These are phyloP conservation scores for Fusarium sp. DNA, from an alignment of 2,329 filamentous ascomycete species.

Conservation along the genomic window DNA sequence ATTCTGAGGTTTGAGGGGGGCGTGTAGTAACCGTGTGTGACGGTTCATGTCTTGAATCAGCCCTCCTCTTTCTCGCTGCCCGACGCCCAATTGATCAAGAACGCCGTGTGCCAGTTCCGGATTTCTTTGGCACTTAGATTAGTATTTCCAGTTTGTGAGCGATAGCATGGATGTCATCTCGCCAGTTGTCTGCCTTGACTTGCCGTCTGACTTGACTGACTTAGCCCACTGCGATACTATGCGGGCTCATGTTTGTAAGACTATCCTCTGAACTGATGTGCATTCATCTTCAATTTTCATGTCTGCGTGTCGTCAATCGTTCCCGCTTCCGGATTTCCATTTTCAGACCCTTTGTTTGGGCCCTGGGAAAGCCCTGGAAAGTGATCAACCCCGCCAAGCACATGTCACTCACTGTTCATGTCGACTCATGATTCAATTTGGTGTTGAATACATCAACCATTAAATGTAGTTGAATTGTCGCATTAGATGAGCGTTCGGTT, in stretches of 20 bases:
- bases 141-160: constrained; percentile 2
- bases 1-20: constrained; percentile 23
- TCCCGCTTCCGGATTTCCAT: constrained; percentile 43
- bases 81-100: constrained; percentile 41
- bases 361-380: constrained; percentile 25
- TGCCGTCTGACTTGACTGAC: constrained; percentile 15
- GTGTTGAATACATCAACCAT: not conserved
- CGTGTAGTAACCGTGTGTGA: constrained; percentile 41
- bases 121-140: constrained; percentile 6
- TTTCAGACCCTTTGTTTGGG: constrained; percentile 42
- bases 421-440: not conserved
- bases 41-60: constrained; percentile 44
- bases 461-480: not conserved
- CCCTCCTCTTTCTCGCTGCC: constrained; percentile 40
- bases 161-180: constrained; percentile 9
- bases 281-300: constrained; percentile 21
- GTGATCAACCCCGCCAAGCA: constrained; percentile 19
- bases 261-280: not conserved
- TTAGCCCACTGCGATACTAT: constrained; percentile 13
- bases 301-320: constrained; percentile 47
- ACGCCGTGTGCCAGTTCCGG: constrained; percentile 25
- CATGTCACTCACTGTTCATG: constrained; percentile 12
- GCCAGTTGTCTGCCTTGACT: constrained; percentile 13
- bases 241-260: constrained; percentile 3
- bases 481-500: not conserved